phyloP scores from a whole-genome alignment of 2,329 filamentous ascomycete genomes.

The Alternaria metachromatica region DNA sequence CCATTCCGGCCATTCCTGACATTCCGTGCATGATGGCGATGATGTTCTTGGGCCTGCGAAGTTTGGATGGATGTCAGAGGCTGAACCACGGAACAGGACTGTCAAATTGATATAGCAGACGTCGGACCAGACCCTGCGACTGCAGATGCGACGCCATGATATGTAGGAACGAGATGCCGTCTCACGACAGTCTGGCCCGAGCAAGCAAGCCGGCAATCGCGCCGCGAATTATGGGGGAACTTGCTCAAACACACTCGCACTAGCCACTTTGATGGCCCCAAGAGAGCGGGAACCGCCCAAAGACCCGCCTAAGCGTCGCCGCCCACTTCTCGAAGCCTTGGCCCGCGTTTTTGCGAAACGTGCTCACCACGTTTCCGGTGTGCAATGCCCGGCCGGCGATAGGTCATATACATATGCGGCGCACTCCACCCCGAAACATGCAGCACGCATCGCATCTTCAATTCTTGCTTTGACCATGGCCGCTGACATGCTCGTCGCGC shows the following conservation, averaged over 20 bases:
- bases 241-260: slow-evolving; percentile 41
- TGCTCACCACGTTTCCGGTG: slow-evolving; percentile 11
- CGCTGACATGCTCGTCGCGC: slow-evolving; percentile 25
- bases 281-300: not conserved
- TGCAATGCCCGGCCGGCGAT: not conserved
- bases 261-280: not conserved
- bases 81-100: not conserved
- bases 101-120: not conserved
- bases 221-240: slow-evolving; percentile 36
- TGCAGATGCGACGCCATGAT: slow-evolving; percentile 15
- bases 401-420: slow-evolving; percentile 20
- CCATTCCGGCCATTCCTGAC: slow-evolving; percentile 11
- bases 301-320: not conserved
- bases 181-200: slow-evolving; percentile 8
- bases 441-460: slow-evolving; percentile 7
- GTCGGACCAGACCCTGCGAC: not conserved
- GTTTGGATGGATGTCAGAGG: not conserved
- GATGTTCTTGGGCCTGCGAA: not conserved
- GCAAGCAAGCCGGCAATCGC: slow-evolving; percentile 8
- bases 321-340: slow-evolving; percentile 1
- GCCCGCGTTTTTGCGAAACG: slow-evolving; percentile 5
- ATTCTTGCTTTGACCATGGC: slow-evolving; percentile 27
- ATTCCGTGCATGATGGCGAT: slow-evolving; percentile 25
- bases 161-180: slow-evolving; percentile 16
- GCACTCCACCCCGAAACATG: not conserved